A percentile compares a stretch with the other conserved stretches of the same genome.
phyloP scores from a whole-genome alignment of 2,329 filamentous ascomycete species.

The Xylaria sp. region DNA sequence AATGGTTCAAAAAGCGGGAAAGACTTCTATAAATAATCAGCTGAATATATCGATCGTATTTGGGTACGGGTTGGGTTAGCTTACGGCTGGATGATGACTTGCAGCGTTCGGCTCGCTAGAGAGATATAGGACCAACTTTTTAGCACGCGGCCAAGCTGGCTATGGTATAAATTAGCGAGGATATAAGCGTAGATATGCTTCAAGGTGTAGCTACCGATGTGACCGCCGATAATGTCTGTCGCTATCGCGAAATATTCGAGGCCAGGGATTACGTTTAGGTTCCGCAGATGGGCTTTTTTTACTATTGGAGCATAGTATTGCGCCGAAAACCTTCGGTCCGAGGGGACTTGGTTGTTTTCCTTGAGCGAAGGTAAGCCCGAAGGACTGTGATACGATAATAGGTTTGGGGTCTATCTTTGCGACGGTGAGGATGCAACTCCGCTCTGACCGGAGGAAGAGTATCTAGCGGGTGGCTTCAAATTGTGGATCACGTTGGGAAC shows the following conservation, averaged over 20 bases:
- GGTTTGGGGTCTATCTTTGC: constrained; percentile 57
- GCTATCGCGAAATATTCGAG: constrained; percentile 88
- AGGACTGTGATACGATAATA: constrained; percentile 49
- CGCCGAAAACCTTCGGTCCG: constrained; percentile 56
- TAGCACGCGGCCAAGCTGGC: constrained; percentile 82
- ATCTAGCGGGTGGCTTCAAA: constrained; percentile 40
- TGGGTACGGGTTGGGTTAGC: constrained; percentile 39
- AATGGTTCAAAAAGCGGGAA: constrained; percentile 50
- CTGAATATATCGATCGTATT: too few species aligned
- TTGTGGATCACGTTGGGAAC: constrained; percentile 63
- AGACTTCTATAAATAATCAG: constrained; percentile 54
- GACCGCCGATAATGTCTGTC: constrained; percentile 81
- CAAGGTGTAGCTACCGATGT: constrained; percentile 76
- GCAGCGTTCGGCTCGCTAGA: constrained; percentile 59
- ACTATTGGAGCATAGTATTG: constrained; percentile 42
- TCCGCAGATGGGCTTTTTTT: constrained; percentile 50
- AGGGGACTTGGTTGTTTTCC: constrained; percentile 49
- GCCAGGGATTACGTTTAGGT: constrained; percentile 85
- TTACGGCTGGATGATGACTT: constrained; percentile 76
- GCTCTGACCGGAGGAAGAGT: constrained; percentile 50
- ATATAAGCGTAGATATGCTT: constrained; percentile 84
- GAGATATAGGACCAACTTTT: constrained; percentile 74
- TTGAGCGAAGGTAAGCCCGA: constrained; percentile 56
- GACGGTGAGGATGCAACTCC: constrained; percentile 55
- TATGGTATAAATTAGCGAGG: constrained; percentile 84